Evolutionary conservation across 306 rosid genomes (phyloP).

Genomic region (Medicago truncatula): DNA sequence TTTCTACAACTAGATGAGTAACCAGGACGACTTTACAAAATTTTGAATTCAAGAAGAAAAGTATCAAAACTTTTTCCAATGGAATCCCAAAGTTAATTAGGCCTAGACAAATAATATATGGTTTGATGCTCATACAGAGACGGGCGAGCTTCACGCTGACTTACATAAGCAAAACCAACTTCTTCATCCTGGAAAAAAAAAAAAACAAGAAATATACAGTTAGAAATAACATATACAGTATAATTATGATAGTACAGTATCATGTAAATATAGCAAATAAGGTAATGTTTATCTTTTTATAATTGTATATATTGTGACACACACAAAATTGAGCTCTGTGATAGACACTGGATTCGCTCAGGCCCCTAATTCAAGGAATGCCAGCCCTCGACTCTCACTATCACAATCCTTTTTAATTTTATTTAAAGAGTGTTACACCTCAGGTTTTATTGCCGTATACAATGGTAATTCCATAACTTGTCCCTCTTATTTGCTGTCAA

Average conservation of each 20-base stretch:
- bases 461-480: background rate
- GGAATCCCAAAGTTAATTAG: constrained; percentile 24
- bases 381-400: background rate
- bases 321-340: background rate
- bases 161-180: constrained; percentile 89
- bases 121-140: constrained; percentile 80
- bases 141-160: constrained; percentile 89
- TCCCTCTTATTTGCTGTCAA: background rate
- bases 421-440: background rate
- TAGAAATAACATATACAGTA: background rate
- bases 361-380: background rate
- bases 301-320: background rate
- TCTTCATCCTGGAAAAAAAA: constrained; percentile 74
- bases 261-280: constrained; percentile 9
- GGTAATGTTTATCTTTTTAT: background rate
- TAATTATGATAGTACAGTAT: background rate
- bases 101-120: constrained; percentile 35
- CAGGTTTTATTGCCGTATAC: background rate
- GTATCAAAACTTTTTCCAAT: constrained; percentile 22
- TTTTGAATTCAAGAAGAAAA: constrained; percentile 25
- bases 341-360: background rate
- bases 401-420: background rate
- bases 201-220: constrained; percentile 18
- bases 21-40: constrained; percentile 19
- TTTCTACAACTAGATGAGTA: constrained; percentile 20